phyloP scores from a whole-genome alignment of 2,329 filamentous ascomycete species.

The Diaporthe ampelina region DNA sequence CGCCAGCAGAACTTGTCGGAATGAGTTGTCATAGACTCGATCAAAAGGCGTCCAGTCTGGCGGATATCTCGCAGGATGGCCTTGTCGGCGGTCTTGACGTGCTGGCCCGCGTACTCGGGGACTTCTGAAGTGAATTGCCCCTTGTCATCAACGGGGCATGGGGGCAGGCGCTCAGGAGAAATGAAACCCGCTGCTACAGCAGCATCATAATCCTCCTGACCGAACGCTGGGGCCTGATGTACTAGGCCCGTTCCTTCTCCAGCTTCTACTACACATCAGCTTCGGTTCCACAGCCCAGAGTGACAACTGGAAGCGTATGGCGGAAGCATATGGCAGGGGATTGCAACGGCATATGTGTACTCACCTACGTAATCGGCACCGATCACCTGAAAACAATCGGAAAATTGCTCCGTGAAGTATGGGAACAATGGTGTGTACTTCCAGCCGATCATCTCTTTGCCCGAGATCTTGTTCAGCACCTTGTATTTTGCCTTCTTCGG shows the following conservation, averaged over 20 bases:
- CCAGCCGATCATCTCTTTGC: constrained; percentile 78
- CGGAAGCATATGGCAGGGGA: not conserved
- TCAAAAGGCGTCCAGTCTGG: constrained; percentile 80
- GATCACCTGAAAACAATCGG: constrained; percentile 76
- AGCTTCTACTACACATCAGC: constrained; percentile 58
- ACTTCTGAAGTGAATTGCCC: constrained; percentile 85
- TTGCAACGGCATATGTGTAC: not conserved
- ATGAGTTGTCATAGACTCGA: constrained; percentile 89
- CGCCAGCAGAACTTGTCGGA: constrained; percentile 94
- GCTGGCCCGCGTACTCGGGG: constrained; percentile 83
- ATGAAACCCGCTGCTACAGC: constrained; percentile 76
- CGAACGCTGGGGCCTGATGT: constrained; percentile 81
- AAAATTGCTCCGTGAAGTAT: constrained; percentile 80
- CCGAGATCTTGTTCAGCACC: constrained; percentile 75
- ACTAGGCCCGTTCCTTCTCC: constrained; percentile 83
- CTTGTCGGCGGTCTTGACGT: constrained; percentile 94
- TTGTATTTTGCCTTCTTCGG: constrained; percentile 83
- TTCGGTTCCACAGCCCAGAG: not conserved
- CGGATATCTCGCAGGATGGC: constrained; percentile 92
- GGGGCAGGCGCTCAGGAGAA: constrained; percentile 71
- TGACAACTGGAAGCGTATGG: not conserved
- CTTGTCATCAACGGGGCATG: constrained; percentile 77
- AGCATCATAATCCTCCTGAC: constrained; percentile 83
- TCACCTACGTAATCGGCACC: constrained; percentile 74
- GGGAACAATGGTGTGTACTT: constrained; percentile 80